These are phyloP conservation scores for Tetradesmus obliquus DNA, from an alignment of 139 green algal species.

Conservation along the genomic window DNA sequence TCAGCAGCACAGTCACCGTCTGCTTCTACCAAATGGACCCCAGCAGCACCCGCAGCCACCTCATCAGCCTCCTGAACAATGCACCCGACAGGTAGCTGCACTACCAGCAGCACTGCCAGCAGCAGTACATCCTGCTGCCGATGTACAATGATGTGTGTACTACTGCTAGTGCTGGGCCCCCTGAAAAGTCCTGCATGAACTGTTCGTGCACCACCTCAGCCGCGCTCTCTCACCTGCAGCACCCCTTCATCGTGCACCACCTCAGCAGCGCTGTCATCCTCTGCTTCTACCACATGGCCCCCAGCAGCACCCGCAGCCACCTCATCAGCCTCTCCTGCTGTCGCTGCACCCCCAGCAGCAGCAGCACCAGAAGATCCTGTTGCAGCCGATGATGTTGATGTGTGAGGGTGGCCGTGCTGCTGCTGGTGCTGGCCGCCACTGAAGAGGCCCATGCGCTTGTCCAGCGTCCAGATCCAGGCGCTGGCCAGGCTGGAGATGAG, in stretches of 20 bases:
- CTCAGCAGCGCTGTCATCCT: not conserved
- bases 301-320: not conserved
- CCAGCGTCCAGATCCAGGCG: conserved; percentile 68
- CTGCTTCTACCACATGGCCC: not conserved
- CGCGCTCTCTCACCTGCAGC: conserved; percentile 35
- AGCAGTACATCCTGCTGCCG: not conserved
- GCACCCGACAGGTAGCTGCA: not conserved
- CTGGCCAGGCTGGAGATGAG: conserved; percentile 65
- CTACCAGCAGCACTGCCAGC: not conserved
- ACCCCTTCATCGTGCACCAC: conserved; percentile 17
- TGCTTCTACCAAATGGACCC: not conserved
- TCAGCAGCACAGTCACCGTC: not conserved
- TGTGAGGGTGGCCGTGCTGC: not conserved
- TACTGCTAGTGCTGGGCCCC: conserved; percentile 28
- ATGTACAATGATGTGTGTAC: not conserved
- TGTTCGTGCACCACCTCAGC: not conserved
- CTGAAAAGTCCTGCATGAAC: conserved; percentile 69
- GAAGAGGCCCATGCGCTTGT: conserved; percentile 76
- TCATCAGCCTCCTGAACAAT: not conserved
- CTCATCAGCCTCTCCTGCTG: conserved; percentile 27
- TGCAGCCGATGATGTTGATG: not conserved
- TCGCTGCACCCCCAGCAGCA: not conserved
- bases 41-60: not conserved
- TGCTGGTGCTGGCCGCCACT: conserved; percentile 32
- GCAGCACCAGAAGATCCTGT: not conserved